Conservation (phyloP, 2,329 filamentous ascomycete species). For the Emydomyces testavorans region DNA sequence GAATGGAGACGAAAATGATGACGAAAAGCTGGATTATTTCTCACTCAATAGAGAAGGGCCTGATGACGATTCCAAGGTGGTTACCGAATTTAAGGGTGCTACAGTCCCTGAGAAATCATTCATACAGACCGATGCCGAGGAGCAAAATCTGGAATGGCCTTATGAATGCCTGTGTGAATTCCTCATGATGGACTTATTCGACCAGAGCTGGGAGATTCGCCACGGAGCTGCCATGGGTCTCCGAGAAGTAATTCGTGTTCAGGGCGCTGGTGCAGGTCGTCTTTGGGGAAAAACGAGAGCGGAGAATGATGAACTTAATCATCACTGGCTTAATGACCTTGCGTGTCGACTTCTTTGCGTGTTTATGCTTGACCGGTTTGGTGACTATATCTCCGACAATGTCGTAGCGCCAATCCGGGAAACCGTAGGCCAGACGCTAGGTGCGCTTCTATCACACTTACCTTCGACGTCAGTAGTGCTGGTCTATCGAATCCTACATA, state of each 20-base stretch:
- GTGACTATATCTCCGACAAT: constrained; percentile 94
- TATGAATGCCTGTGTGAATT: constrained; percentile 91
- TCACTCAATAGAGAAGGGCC: constrained; percentile 67
- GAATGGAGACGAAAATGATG: constrained; percentile 47
- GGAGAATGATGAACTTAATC: constrained; percentile 71
- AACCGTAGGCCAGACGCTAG: constrained; percentile 86
- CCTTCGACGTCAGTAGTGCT: constrained; percentile 66
- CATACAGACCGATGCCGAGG: constrained; percentile 63
- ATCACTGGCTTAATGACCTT: constrained; percentile 81
- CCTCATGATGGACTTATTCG: constrained; percentile 84
- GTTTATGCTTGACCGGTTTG: constrained; percentile 93
- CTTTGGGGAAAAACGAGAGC: constrained; percentile 54
- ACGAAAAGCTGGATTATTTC: constrained; percentile 70
- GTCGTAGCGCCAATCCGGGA: constrained; percentile 93
- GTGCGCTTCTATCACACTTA: constrained; percentile 76
- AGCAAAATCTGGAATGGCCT: constrained; percentile 79
- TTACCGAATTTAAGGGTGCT: constrained; percentile 89
- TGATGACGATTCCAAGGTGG: constrained; percentile 83
- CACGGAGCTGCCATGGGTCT: constrained; percentile 94
- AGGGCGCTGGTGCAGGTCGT: constrained; percentile 78
- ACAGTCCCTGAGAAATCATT: constrained; percentile 72
- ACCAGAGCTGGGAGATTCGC: constrained; percentile 85
- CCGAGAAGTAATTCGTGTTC: constrained; percentile 81
- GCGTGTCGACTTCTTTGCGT: constrained; percentile 92
- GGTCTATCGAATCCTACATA: constrained; percentile 73